Evolutionary conservation across 163 green algal species (phyloP), one percentile per base, ranked within the genome.

Genomic region (Volvox carteri): DNA sequence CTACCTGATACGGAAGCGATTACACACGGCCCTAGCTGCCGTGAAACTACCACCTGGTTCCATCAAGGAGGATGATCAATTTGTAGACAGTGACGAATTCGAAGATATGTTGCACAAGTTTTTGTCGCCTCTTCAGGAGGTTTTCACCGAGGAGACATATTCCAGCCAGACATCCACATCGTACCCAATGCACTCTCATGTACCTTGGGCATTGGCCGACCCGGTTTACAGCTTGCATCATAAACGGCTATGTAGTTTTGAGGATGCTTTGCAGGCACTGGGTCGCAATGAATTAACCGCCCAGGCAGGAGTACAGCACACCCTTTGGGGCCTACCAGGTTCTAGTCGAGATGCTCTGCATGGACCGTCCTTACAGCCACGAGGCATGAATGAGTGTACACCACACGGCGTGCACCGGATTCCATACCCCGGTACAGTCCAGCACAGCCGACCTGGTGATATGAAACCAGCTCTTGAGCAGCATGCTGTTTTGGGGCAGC

Each of bases 71-170:
- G 12, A 6, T 4, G n/a, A 37, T 1, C 42, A 42, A 18, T 30
- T 73, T 33, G 0, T 48, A 23, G 81, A 23, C 68, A 72, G 50
- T 33, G 81, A 37, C 35, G 81, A 81, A 18, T 68, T 88, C 30
- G 81, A 81, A 12, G 81, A 72, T 50, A 88, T 88, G 81, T 23
- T 88, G 46, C 60, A 56, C 11, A 33, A 35, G 16, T 58, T 87
- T 46, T 48, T 88, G 48, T 0, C 11, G 46, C 81, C 81, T 12
- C 11, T 81, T 16, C 67, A 80, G 46, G 58, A 73, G 68, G 9
- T 88, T 30, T 28, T 88, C 0, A 62, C 48, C 35, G 79, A 78
- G 62, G 14, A 37, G 8, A 21, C 8, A 4, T 4, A 65, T 65
- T 23, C 5, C 54, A 65, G 54, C 54, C 8, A 23, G 50, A 16